Conservation (phyloP, 352 stramenopile species). For the Globisporangium apiculatum region DNA sequence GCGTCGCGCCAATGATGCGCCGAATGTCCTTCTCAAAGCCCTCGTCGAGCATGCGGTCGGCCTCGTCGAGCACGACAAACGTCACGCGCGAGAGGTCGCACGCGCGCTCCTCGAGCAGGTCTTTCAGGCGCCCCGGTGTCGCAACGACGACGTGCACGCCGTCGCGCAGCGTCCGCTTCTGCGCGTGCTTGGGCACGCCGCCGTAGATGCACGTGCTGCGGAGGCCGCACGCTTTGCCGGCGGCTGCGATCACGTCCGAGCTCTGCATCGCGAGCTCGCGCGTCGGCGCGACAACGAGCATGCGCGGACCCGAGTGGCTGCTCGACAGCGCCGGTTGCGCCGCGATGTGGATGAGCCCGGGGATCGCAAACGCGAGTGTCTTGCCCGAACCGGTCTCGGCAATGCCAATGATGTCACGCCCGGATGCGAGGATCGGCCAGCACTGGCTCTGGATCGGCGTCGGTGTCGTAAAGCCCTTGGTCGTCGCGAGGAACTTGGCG, state of each 20-base stretch:
- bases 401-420: constrained; percentile 88
- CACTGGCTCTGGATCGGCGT: constrained; percentile 98
- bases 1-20: constrained; percentile 75
- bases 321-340: constrained; percentile 44
- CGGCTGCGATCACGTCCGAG: constrained; percentile 89
- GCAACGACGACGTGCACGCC: constrained; percentile 93
- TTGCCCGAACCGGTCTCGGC: constrained; percentile 95
- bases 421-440: constrained; percentile 88
- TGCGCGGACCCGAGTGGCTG: constrained; percentile 69
- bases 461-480: constrained; percentile 86
- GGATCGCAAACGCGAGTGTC: constrained; percentile 95
- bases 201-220: constrained; percentile 93
- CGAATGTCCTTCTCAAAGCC: constrained; percentile 95
- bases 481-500: constrained; percentile 86
- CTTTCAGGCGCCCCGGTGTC: constrained; percentile 94
- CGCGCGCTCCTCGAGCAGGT: constrained; percentile 78
- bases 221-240: constrained; percentile 82
- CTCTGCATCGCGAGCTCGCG: constrained; percentile 94
- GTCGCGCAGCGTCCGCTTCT: constrained; percentile 85
- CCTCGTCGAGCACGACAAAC: constrained; percentile 95
- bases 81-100: constrained; percentile 86
- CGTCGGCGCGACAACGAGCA: constrained; percentile 93
- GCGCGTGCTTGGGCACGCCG: constrained; percentile 91
- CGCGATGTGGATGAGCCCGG: constrained; percentile 85
- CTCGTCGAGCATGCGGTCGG: constrained; percentile 91